phyloP scores from a whole-genome alignment of 164 flowering plant genomes.

The Kalanchoe fedtschenkoi region DNA sequence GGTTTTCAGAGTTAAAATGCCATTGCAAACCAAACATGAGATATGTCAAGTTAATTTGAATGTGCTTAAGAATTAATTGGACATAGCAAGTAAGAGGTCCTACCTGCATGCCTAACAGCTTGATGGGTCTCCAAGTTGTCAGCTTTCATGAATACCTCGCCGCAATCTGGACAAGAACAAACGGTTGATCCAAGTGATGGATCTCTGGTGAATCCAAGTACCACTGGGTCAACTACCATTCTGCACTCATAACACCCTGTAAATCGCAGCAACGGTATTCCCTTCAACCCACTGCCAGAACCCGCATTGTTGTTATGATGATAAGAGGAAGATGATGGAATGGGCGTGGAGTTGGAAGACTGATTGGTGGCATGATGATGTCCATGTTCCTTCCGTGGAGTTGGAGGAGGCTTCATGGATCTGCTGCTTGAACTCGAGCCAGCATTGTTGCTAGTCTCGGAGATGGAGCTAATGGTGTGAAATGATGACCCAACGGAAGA shows the following conservation, averaged over 20 bases:
- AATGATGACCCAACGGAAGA: slow-evolving; percentile 11
- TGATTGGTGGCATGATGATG: neutral
- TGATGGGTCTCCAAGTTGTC: slow-evolving; percentile 80
- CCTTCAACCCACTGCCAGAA: slow-evolving; percentile 32
- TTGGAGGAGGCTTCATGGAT: neutral
- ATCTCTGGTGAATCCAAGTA: slow-evolving; percentile 42
- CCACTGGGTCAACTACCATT: slow-evolving; percentile 78
- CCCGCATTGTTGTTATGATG: slow-evolving; percentile 12
- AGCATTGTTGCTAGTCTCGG: neutral
- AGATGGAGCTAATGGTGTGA: slow-evolving; percentile 4
- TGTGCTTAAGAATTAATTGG: neutral
- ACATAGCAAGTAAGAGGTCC: neutral
- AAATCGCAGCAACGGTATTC: slow-evolving; percentile 58
- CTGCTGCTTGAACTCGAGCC: slow-evolving; percentile 28
- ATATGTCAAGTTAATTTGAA: neutral
- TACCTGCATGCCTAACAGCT: slow-evolving; percentile 87
- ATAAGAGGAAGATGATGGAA: slow-evolving; percentile 22
- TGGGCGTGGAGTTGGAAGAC: slow-evolving; percentile 15
- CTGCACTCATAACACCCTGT: slow-evolving; percentile 90
- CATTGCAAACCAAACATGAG: neutral
- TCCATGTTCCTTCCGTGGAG: no score
- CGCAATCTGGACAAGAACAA: slow-evolving; percentile 69
- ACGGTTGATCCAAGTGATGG: slow-evolving; percentile 52
- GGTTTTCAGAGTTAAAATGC: no score
- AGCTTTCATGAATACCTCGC: slow-evolving; percentile 64